phyloP scores from a whole-genome alignment of 495 filamentous ascomycete species.

The Cenococcum geophilum region DNA sequence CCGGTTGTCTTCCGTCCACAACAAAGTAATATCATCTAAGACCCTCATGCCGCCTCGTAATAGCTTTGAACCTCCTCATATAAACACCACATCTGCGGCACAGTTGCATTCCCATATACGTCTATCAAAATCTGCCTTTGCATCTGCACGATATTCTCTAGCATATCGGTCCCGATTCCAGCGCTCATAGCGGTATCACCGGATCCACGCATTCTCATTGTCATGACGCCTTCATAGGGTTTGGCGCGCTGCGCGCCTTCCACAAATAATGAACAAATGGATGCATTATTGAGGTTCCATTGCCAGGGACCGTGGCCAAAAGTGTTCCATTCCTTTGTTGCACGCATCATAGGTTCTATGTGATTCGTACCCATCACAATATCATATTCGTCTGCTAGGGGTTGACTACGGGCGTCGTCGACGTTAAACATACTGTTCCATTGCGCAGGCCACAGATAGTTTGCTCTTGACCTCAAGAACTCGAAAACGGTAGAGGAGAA shows the following conservation, averaged over 20 bases:
- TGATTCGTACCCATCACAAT: slow-evolving; percentile 68
- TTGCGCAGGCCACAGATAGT: slow-evolving; percentile 69
- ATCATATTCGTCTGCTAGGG: slow-evolving; percentile 63
- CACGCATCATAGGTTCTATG: slow-evolving; percentile 68
- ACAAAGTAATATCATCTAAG: slow-evolving; percentile 65
- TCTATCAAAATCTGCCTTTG: slow-evolving; percentile 53
- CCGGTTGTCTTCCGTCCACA: slow-evolving; percentile 75
- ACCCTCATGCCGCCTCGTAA: slow-evolving; percentile 56
- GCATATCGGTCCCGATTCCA: slow-evolving; percentile 51
- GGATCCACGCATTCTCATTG: slow-evolving; percentile 67
- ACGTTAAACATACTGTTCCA: slow-evolving; percentile 67
- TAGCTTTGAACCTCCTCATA: slow-evolving; percentile 51
- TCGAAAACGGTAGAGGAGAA: slow-evolving; percentile 69
- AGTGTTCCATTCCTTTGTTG: slow-evolving; percentile 61
- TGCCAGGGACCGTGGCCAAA: slow-evolving; percentile 57
- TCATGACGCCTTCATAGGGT: slow-evolving; percentile 59
- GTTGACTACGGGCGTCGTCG: slow-evolving; percentile 62
- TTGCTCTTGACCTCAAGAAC: slow-evolving; percentile 62
- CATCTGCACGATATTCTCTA: slow-evolving; percentile 53
- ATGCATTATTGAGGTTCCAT: slow-evolving; percentile 59
- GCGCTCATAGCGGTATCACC: slow-evolving; percentile 57
- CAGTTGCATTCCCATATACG: slow-evolving; percentile 50
- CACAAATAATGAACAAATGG: slow-evolving; percentile 60
- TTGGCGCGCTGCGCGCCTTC: slow-evolving; percentile 60
- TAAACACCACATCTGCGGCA: slow-evolving; percentile 63